These are phyloP conservation scores for Daedalea quercina DNA, from an alignment of 768 basidiomycete species.

Conservation along the genomic window DNA sequence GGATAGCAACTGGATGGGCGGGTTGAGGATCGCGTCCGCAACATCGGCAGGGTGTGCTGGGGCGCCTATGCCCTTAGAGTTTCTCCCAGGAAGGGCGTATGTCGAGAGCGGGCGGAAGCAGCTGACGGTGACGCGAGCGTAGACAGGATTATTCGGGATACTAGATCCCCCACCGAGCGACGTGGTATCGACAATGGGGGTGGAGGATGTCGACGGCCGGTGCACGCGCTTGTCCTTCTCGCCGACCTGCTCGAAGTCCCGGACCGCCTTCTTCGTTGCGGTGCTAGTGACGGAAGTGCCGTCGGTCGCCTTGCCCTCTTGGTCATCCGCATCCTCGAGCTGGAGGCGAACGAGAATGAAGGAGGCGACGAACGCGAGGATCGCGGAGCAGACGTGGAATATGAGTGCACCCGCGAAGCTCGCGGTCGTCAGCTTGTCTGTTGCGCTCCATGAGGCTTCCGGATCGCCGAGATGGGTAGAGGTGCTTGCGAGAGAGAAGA, in stretches of 20 bases:
- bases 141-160: not conserved
- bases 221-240: not conserved
- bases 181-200: not conserved
- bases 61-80: not conserved
- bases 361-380: conserved; percentile 46
- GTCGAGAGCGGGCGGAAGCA: not conserved
- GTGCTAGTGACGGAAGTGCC: conserved; percentile 3
- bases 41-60: not conserved
- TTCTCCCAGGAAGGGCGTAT: not conserved
- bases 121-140: not conserved
- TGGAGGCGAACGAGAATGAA: conserved; percentile 52
- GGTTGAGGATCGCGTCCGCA: not conserved
- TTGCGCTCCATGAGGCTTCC: conserved; percentile 8
- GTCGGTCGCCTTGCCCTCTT: conserved; percentile 25
- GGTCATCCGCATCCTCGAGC: conserved; percentile 41
- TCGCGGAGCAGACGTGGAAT: conserved; percentile 43
- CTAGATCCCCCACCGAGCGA: not conserved
- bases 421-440: conserved; percentile 13
- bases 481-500: conserved; percentile 27
- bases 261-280: not conserved
- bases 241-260: not conserved
- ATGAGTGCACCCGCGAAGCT: conserved; percentile 14
- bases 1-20: conserved; percentile 10
- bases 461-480: conserved; percentile 8
- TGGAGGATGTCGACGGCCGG: not conserved